Conservation (phyloP, 805 yeast species). For the Jamesozyma lodderae region DNA sequence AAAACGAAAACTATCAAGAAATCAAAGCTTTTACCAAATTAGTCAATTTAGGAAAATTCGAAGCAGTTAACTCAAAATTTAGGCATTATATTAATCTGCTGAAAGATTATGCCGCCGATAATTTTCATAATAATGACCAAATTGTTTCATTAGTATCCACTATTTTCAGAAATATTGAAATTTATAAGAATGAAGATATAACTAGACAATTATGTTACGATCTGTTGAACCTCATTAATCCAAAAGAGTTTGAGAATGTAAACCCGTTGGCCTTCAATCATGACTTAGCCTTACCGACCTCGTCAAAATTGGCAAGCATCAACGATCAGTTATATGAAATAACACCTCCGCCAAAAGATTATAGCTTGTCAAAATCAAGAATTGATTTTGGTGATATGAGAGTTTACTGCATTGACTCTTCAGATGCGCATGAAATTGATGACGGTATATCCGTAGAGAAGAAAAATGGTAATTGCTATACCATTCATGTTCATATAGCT, state of each 20-base stretch:
- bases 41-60: conserved; percentile 11
- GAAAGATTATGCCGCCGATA: conserved; percentile 49
- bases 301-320: conserved; percentile 36
- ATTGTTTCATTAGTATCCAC: conserved; percentile 42
- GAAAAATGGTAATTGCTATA: conserved; percentile 27
- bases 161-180: conserved; percentile 22
- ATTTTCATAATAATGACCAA: conserved; percentile 36
- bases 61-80: conserved; percentile 11
- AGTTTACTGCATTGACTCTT: conserved; percentile 78
- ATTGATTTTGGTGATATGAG: conserved; percentile 41
- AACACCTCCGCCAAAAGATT: conserved; percentile 4
- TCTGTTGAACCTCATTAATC: conserved; percentile 32
- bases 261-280: conserved; percentile 10
- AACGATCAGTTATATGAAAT: conserved; percentile 33
- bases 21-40: conserved; percentile 23
- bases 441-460: conserved; percentile 71
- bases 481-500: conserved; percentile 69
- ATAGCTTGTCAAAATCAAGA: conserved; percentile 5
- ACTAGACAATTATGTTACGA: conserved; percentile 48
- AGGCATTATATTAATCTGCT: conserved; percentile 38
- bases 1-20: conserved; percentile 11
- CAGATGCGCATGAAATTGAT: conserved; percentile 79
- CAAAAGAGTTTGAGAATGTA: conserved; percentile 1
- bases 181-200: conserved; percentile 34
- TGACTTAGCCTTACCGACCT: conserved; percentile 36